Percentiles rank a stretch among this genome's conserved stretches.
These are phyloP conservation scores for Elaeis oleifera DNA, from an alignment of 202 grass and related monocot species.

Conservation along the genomic window DNA sequence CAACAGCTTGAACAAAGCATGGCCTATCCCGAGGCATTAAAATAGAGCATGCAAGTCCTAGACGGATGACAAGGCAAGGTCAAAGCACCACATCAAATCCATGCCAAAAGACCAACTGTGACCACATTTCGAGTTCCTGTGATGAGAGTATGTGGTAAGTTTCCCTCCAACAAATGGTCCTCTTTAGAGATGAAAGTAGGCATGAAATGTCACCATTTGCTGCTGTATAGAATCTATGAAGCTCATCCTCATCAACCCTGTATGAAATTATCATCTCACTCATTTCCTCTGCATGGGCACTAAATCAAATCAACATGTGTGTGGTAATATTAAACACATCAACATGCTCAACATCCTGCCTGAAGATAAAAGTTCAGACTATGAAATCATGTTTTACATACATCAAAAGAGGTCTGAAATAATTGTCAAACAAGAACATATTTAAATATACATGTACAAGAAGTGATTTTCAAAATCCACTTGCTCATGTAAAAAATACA, in stretches of 20 bases:
- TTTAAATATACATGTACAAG: too few species aligned
- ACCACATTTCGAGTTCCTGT: slow-evolving; percentile 86
- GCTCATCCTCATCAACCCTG: slow-evolving; percentile 81
- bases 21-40: slow-evolving; percentile 61
- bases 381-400: too few species aligned
- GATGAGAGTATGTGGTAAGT: slow-evolving; percentile 74
- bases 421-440: too few species aligned
- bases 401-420: too few species aligned
- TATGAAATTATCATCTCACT: slow-evolving; percentile 22
- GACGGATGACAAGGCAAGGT: slow-evolving; percentile 76
- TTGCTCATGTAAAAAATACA: too few species aligned
- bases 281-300: neutral
- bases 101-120: slow-evolving; percentile 95
- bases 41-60: slow-evolving; percentile 79
- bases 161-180: slow-evolving; percentile 86
- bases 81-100: slow-evolving; percentile 67
- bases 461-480: too few species aligned
- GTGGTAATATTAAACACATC: too few species aligned
- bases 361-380: too few species aligned
- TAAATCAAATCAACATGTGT: too few species aligned
- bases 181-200: slow-evolving; percentile 70
- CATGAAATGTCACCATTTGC: slow-evolving; percentile 68
- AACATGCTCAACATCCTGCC: too few species aligned
- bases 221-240: slow-evolving; percentile 62
- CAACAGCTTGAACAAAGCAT: slow-evolving; percentile 83